These are phyloP conservation scores for Coniochaeta sp. DNA, from an alignment of 2,329 filamentous ascomycete species.

Conservation along the genomic window DNA sequence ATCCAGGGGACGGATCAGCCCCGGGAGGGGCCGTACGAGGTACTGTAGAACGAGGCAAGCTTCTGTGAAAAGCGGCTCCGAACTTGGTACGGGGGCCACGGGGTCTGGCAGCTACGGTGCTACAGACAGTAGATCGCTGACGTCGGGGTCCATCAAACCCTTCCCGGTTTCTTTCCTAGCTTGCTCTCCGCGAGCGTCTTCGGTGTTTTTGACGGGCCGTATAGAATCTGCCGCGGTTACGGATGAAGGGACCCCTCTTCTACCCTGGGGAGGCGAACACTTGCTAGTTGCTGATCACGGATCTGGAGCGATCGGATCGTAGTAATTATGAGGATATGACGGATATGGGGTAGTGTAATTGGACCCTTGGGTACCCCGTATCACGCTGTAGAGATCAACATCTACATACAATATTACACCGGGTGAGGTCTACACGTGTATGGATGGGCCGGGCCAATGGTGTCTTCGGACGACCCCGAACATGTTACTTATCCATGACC, in stretches of 20 bases:
- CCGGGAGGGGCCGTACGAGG: background rate
- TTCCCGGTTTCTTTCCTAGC: slow-evolving; percentile 1
- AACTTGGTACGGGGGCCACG: background rate
- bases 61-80: background rate
- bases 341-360: background rate
- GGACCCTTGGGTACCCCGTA: background rate
- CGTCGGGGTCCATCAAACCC: background rate
- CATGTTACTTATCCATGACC: no score
- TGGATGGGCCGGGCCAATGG: no score
- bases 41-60: background rate
- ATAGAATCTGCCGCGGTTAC: background rate
- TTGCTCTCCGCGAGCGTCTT: background rate
- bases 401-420: background rate
- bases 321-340: background rate
- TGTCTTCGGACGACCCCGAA: no score
- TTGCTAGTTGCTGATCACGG: background rate
- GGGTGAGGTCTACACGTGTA: no score
- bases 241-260: background rate
- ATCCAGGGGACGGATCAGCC: background rate
- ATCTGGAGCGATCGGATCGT: background rate
- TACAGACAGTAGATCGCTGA: background rate
- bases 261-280: background rate
- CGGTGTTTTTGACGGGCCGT: background rate
- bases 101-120: no score
- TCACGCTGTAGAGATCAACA: background rate